A percentile compares a stretch with the other conserved stretches of the same genome.
Conservation (phyloP, 106 monocot genomes). For the Agapanthus africanus region DNA sequence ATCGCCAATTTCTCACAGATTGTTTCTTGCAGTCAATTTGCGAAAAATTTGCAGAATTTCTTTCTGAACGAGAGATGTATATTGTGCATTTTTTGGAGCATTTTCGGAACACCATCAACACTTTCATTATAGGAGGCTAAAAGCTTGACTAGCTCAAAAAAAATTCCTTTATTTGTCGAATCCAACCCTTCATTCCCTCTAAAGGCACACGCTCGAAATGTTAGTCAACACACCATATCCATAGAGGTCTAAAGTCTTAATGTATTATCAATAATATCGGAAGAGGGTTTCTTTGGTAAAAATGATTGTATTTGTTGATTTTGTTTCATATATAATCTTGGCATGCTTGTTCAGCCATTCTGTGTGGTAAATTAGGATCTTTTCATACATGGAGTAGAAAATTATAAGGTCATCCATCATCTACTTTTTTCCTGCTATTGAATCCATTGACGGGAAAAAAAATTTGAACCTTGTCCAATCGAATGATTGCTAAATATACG, state of each 20-base stretch:
- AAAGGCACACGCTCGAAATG: slow-evolving; percentile 9
- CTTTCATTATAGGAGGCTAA: not conserved
- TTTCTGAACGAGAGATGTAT: slow-evolving; percentile 13
- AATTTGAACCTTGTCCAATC: not conserved
- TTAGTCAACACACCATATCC: not conserved
- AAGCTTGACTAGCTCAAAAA: not conserved
- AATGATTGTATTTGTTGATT: not conserved
- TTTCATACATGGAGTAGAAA: slow-evolving; percentile 1
- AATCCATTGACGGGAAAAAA: not conserved
- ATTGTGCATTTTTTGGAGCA: not conserved
- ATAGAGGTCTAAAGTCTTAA: not conserved
- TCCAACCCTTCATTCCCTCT: slow-evolving; percentile 7
- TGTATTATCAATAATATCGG: not conserved
- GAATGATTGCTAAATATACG: not conserved
- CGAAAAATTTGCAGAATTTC: slow-evolving; percentile 6
- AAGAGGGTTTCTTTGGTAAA: not conserved
- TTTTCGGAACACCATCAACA: not conserved
- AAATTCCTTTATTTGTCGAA: slow-evolving; percentile 9
- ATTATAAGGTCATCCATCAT: slow-evolving; percentile 6
- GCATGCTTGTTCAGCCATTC: slow-evolving; percentile 1
- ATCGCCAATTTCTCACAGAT: slow-evolving; percentile 15
- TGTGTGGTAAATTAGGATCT: slow-evolving; percentile 10
- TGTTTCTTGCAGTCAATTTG: not conserved
- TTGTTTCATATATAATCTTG: slow-evolving; percentile 6
- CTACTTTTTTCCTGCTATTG: not conserved